These are phyloP conservation scores for Trypanosoma melophagium DNA, from an alignment of 208 protist genomes.

Conservation along the genomic window DNA sequence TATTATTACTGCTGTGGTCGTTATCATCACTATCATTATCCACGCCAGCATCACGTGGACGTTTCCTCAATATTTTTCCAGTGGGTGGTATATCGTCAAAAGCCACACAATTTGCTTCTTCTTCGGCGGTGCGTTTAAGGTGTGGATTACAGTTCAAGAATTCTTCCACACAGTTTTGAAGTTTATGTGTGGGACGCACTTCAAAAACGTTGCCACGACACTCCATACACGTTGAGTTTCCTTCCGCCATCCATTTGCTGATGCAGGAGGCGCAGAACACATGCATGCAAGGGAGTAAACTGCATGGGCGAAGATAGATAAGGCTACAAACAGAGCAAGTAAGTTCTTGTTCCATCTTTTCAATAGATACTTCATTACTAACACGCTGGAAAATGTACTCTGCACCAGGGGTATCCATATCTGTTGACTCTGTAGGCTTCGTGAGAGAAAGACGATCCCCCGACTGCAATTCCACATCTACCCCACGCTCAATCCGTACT, in stretches of 20 bases:
- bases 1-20: neutral
- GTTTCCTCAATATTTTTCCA: conserved; percentile 37
- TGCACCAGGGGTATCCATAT: neutral
- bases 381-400: conserved; percentile 71
- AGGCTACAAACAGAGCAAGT: conserved; percentile 72
- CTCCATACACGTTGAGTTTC: conserved; percentile 56
- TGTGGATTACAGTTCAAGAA: conserved; percentile 47
- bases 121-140: conserved; percentile 37
- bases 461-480: conserved; percentile 41
- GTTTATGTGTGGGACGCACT: conserved; percentile 76
- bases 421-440: conserved; percentile 18
- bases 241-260: conserved; percentile 52
- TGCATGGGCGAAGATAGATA: conserved; percentile 77
- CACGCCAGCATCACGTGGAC: conserved; percentile 21
- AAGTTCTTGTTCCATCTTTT: conserved; percentile 57
- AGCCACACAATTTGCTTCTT: conserved; percentile 43
- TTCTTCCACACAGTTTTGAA: conserved; percentile 74
- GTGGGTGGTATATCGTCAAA: conserved; percentile 57
- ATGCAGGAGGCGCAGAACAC: conserved; percentile 87
- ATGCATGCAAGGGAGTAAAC: conserved; percentile 86
- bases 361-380: conserved; percentile 33
- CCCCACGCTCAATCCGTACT: conserved; percentile 41
- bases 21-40: conserved; percentile 22
- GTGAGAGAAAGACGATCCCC: conserved; percentile 57
- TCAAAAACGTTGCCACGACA: conserved; percentile 57